Conservation (phyloP, 192 early-diverging fungal genomes). For the Mortierella antarctica region DNA sequence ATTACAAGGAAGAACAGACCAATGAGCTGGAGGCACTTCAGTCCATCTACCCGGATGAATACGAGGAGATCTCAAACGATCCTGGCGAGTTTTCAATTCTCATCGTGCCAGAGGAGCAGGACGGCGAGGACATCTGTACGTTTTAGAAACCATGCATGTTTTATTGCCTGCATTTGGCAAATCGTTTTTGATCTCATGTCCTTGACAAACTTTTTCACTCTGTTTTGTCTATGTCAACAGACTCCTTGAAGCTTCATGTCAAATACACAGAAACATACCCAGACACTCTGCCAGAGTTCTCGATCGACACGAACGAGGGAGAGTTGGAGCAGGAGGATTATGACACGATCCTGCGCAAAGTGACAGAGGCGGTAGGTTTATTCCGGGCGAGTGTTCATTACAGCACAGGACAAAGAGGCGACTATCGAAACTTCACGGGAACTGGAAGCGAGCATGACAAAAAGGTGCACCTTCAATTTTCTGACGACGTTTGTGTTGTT, state of each 20-base stretch:
- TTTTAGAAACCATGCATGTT: not conserved
- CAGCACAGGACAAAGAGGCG: not conserved
- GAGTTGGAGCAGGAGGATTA: conserved; percentile 52
- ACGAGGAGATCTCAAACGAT: conserved; percentile 62
- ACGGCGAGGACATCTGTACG: conserved; percentile 67
- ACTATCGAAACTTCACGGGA: not conserved
- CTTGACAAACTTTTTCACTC: not conserved
- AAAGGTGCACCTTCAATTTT: not conserved
- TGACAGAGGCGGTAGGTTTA: conserved; percentile 43
- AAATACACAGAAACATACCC: conserved; percentile 82
- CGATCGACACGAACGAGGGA: conserved; percentile 63
- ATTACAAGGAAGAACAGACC: conserved; percentile 82
- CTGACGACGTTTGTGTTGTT: not conserved
- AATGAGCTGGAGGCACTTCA: conserved; percentile 84
- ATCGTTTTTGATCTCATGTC: not conserved
- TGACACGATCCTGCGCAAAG: conserved; percentile 50
- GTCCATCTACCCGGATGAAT: conserved; percentile 86
- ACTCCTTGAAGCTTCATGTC: conserved; percentile 61
- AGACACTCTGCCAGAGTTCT: conserved; percentile 73
- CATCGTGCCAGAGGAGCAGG: conserved; percentile 72
- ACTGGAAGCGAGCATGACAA: not conserved
- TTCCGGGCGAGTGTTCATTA: conserved; percentile 7
- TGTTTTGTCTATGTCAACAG: conserved; percentile 27
- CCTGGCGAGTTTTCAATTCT: conserved; percentile 68
- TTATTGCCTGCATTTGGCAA: not conserved